Conservation (phyloP, 192 early-diverging fungal genomes). For the Cladochytrium replicatum region DNA sequence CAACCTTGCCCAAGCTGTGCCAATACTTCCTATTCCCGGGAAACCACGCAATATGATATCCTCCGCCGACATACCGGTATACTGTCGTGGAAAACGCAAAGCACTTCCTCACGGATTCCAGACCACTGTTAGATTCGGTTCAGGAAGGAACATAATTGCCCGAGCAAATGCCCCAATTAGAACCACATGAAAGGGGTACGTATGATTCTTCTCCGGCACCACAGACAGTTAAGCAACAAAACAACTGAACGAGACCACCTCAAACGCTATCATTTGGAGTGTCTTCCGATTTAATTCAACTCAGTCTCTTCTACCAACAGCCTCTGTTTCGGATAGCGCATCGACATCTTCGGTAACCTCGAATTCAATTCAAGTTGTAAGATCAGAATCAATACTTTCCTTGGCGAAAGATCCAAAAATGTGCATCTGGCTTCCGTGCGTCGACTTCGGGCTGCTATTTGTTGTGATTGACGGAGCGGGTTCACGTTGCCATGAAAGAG, state of each 20-base stretch:
- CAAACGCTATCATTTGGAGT: no score
- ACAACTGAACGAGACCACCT: neutral
- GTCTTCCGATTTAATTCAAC: no score
- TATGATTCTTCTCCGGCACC: neutral
- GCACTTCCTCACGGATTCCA: conserved; percentile 20
- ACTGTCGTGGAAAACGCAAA: conserved; percentile 21
- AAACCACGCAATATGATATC: conserved; percentile 29
- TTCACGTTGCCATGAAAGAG: no score
- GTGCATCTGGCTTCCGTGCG: no score
- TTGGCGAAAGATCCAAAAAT: no score
- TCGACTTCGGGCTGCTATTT: no score
- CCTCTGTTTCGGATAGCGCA: no score
- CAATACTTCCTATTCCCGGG: conserved; percentile 19
- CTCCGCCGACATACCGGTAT: conserved; percentile 30
- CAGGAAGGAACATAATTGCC: conserved; percentile 23
- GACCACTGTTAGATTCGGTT: conserved; percentile 19
- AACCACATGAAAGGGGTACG: neutral
- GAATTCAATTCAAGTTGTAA: no score
- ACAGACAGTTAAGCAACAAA: neutral
- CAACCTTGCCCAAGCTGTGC: conserved; percentile 9
- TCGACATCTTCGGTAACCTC: no score
- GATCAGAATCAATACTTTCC: no score
- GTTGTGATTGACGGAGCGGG: no score
- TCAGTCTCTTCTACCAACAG: no score
- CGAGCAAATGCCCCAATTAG: neutral